Conservation (phyloP, 1,284 basidiomycete genomes). For the Irpex sp. region DNA sequence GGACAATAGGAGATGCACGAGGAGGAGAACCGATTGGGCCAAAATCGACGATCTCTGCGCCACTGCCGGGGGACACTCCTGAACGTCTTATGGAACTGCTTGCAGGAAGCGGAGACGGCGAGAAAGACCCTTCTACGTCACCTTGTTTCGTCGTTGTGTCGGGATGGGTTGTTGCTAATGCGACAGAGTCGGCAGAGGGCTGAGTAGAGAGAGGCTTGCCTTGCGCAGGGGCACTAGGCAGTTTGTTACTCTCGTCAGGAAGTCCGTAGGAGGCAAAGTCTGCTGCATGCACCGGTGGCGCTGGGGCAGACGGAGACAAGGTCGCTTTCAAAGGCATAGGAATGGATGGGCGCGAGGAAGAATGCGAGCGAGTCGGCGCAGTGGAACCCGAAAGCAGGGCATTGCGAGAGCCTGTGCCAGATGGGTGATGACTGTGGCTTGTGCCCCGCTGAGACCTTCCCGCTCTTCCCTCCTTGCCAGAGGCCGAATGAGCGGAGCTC, state of each 20-base stretch:
- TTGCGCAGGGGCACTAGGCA: constrained; percentile 45
- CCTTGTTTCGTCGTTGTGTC: constrained; percentile 6
- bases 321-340: constrained; percentile 66
- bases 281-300: constrained; percentile 69
- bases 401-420: constrained; percentile 31
- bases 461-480: constrained; percentile 30
- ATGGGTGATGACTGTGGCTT: constrained; percentile 18
- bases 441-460: constrained; percentile 16
- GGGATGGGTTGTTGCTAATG: constrained; percentile 6
- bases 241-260: constrained; percentile 48
- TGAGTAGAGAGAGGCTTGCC: constrained; percentile 27
- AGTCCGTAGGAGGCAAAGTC: constrained; percentile 72
- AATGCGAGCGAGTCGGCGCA: constrained; percentile 44
- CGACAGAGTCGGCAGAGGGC: constrained; percentile 9
- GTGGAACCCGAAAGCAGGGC: constrained; percentile 51
- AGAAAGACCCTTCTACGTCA: constrained; percentile 10
- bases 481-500: constrained; percentile 38
- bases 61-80: constrained; percentile 31
- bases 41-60: constrained; percentile 45
- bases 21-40: constrained; percentile 78
- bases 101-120: constrained; percentile 43
- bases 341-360: constrained; percentile 55
- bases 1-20: constrained; percentile 35
- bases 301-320: constrained; percentile 74
- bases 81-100: constrained; percentile 42